phyloP scores from a whole-genome alignment of 2,329 filamentous ascomycete species.

The Hymenoscyphus infarciens region DNA sequence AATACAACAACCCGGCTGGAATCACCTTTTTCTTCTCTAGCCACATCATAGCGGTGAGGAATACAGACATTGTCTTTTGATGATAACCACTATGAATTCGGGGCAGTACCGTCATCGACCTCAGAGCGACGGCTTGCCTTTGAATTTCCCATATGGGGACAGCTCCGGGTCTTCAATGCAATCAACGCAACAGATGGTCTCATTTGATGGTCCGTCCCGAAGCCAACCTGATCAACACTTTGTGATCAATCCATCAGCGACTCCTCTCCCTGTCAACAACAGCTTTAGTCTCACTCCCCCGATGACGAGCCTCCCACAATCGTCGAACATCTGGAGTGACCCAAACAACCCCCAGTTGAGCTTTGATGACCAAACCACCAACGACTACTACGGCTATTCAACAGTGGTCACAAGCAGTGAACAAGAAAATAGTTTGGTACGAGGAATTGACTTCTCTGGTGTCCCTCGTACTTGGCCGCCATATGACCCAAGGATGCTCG shows the following conservation, averaged over 20 bases:
- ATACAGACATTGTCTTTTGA: constrained; percentile 20
- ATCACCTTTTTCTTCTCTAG: constrained; percentile 25
- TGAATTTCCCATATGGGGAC: constrained; percentile 25
- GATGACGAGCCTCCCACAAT: constrained; percentile 23
- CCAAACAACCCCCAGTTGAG: constrained; percentile 15
- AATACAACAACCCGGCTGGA: constrained; percentile 30
- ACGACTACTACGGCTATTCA: constrained; percentile 26
- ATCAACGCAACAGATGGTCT: constrained; percentile 22
- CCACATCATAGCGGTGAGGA: constrained; percentile 24
- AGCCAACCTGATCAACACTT: constrained; percentile 24
- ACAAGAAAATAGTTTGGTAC: constrained; percentile 12
- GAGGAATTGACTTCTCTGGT: constrained; percentile 13
- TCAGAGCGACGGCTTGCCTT: constrained; percentile 26
- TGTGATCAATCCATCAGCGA: constrained; percentile 21
- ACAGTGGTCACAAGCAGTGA: constrained; percentile 19
- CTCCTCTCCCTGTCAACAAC: constrained; percentile 18
- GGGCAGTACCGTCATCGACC: constrained; percentile 24
- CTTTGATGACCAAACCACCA: constrained; percentile 21
- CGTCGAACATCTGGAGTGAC: constrained; percentile 20
- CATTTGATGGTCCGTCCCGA: constrained; percentile 31
- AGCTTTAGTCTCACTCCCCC: constrained; percentile 19
- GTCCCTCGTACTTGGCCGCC: constrained; percentile 24
- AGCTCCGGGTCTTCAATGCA: constrained; percentile 18
- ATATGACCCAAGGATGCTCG: constrained; percentile 18
- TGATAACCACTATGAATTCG: constrained; percentile 29